These are phyloP conservation scores for Trametes punicea DNA, from an alignment of 768 basidiomycete genomes.

Conservation along the genomic window DNA sequence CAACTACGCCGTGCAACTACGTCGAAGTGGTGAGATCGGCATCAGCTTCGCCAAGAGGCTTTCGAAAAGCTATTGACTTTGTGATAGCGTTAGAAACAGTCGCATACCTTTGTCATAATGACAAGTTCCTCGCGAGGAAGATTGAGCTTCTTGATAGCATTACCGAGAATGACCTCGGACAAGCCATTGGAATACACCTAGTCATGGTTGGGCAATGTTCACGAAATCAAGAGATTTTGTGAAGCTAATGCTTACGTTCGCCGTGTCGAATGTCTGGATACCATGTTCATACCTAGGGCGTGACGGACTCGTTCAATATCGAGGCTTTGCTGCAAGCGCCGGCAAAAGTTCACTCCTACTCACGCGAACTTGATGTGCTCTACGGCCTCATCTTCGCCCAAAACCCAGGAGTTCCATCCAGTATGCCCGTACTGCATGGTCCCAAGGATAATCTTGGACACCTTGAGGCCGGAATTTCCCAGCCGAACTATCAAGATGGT, in stretches of 20 bases:
- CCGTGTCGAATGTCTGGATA: constrained; percentile 40
- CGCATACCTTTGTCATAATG: constrained; percentile 48
- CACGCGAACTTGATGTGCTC: constrained; percentile 39
- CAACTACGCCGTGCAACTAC: too few relatives aligned
- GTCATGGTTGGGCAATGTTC: too few relatives aligned
- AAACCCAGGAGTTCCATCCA: constrained; percentile 35
- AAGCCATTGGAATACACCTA: constrained; percentile 40
- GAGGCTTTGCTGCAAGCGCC: constrained; percentile 24
- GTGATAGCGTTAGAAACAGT: too few relatives aligned
- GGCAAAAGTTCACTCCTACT: constrained; percentile 26
- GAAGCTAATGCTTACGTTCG: constrained; percentile 30
- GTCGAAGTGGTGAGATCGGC: too few relatives aligned
- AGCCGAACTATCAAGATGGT: constrained; percentile 30
- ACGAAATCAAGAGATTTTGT: too few relatives aligned
- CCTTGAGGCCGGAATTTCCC: constrained; percentile 43
- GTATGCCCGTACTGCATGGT: constrained; percentile 26
- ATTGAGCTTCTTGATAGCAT: constrained; percentile 43
- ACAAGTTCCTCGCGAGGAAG: constrained; percentile 49
- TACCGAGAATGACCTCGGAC: constrained; percentile 46
- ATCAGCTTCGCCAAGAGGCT: too few relatives aligned
- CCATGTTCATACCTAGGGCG: constrained; percentile 38
- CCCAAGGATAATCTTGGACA: constrained; percentile 37
- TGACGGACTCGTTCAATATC: too few relatives aligned
- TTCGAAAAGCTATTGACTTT: too few relatives aligned
- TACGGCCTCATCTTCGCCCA: constrained; percentile 33